Conservation (phyloP, 768 basidiomycete genomes). For the Pholiota microspora region DNA sequence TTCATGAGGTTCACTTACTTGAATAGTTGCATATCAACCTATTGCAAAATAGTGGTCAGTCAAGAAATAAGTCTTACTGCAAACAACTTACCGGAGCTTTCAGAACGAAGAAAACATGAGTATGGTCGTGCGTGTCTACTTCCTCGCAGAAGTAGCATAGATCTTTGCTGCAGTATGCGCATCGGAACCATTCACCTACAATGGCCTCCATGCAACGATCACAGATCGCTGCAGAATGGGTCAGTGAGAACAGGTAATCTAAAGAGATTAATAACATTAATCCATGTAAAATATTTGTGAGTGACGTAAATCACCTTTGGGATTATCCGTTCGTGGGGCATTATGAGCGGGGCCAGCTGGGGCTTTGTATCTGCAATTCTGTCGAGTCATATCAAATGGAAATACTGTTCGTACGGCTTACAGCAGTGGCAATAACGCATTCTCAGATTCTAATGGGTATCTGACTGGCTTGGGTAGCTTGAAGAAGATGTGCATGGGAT, state of each 20-base stretch:
- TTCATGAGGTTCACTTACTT: constrained; percentile 47
- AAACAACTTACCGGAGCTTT: constrained; percentile 65
- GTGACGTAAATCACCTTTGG: constrained; percentile 47
- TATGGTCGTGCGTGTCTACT: constrained; percentile 77
- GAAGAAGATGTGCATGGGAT: constrained; percentile 86
- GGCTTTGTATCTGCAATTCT: constrained; percentile 50
- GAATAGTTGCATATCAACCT: constrained; percentile 77
- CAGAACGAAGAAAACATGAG: constrained; percentile 85
- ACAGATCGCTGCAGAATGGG: constrained; percentile 72
- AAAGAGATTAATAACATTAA: constrained; percentile 6
- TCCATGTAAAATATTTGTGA: background rate
- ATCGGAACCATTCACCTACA: constrained; percentile 87
- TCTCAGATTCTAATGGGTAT: constrained; percentile 43
- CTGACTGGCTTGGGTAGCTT: constrained; percentile 82
- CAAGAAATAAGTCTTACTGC: background rate
- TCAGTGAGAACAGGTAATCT: constrained; percentile 64
- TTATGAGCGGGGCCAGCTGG: constrained; percentile 57
- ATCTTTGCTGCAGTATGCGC: constrained; percentile 84
- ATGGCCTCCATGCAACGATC: constrained; percentile 85
- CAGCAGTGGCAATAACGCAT: constrained; percentile 70
- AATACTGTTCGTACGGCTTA: constrained; percentile 39
- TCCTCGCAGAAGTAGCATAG: constrained; percentile 83
- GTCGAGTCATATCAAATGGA: constrained; percentile 6
- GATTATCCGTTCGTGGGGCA: constrained; percentile 38
- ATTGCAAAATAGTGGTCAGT: background rate